These are phyloP conservation scores for Phytophthora idaei DNA, from an alignment of 352 stramenopile species.

Conservation along the genomic window DNA sequence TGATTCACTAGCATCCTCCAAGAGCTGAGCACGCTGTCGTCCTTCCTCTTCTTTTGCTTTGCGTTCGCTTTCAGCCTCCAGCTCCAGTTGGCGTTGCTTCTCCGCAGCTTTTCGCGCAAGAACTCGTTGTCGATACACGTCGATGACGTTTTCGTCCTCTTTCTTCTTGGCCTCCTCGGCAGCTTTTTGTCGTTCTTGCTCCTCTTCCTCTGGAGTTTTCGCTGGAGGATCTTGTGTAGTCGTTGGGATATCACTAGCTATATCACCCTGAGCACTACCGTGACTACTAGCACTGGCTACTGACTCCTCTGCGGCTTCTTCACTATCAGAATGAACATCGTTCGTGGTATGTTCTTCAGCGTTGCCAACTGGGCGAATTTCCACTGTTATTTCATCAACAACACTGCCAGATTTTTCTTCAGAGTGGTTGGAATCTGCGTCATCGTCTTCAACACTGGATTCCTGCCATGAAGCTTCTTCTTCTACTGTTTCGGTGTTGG, in stretches of 20 bases:
- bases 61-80: slow-evolving; percentile 43
- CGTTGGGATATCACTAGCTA: neutral
- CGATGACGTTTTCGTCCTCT: slow-evolving; percentile 61
- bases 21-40: slow-evolving; percentile 15
- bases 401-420: neutral
- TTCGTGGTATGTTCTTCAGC: neutral
- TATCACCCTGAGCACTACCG: neutral
- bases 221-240: neutral
- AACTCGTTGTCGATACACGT: slow-evolving; percentile 70
- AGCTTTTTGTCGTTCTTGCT: slow-evolving; percentile 39
- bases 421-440: neutral
- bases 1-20: slow-evolving; percentile 32
- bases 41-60: slow-evolving; percentile 49
- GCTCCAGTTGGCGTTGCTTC: slow-evolving; percentile 57
- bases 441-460: slow-evolving; percentile 5
- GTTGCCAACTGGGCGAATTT: neutral
- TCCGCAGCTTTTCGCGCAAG: slow-evolving; percentile 66
- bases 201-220: slow-evolving; percentile 35
- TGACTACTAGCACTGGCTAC: neutral
- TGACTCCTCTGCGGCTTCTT: neutral
- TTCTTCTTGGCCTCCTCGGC: slow-evolving; percentile 61
- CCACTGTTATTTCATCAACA: neutral
- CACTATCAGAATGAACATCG: neutral
- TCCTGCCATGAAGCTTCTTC: slow-evolving; percentile 9
- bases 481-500: neutral